Percentiles rank a stretch among this genome's conserved stretches.
phyloP scores from a whole-genome alignment of 768 basidiomycete species.

The Tephrocybe sp. region DNA sequence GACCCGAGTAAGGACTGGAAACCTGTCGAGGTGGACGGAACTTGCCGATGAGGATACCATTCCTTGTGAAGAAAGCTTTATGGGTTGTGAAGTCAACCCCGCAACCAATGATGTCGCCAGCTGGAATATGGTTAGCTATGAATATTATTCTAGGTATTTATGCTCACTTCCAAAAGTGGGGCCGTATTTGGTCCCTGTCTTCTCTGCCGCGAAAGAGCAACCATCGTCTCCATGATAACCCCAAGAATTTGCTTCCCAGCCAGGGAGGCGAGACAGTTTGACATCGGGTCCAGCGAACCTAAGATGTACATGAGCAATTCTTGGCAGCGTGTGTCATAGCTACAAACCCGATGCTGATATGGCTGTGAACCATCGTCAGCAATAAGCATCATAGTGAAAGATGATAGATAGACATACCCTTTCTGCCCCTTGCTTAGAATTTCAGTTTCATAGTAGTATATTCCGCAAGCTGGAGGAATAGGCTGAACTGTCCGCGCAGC shows the following conservation, averaged over 20 bases:
- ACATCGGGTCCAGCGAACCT: slow-evolving; percentile 72
- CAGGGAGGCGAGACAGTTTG: slow-evolving; percentile 74
- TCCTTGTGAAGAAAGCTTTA: slow-evolving; percentile 88
- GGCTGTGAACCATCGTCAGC: slow-evolving; percentile 40
- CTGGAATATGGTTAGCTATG: slow-evolving; percentile 38
- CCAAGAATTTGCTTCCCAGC: slow-evolving; percentile 86
- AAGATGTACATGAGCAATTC: slow-evolving; percentile 5
- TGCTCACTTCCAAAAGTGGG: slow-evolving; percentile 78
- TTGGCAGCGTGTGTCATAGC: not conserved
- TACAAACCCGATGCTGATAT: slow-evolving; percentile 78
- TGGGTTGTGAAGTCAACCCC: slow-evolving; percentile 87
- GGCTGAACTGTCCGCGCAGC: slow-evolving; percentile 75
- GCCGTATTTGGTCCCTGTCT: slow-evolving; percentile 71
- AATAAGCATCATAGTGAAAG: slow-evolving; percentile 5
- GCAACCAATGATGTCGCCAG: slow-evolving; percentile 87
- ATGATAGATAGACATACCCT: slow-evolving; percentile 60
- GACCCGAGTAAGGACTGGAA: not conserved
- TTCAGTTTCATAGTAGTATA: slow-evolving; percentile 94
- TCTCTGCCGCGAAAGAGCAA: slow-evolving; percentile 70
- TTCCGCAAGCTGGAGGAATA: slow-evolving; percentile 83
- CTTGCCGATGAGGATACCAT: slow-evolving; percentile 70
- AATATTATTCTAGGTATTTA: not conserved
- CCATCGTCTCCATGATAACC: slow-evolving; percentile 95
- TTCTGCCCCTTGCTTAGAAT: slow-evolving; percentile 78
- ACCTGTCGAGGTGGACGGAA: not conserved